Conservation (phyloP, 176 grass and related monocot species). For the Musa troglodytarum region DNA sequence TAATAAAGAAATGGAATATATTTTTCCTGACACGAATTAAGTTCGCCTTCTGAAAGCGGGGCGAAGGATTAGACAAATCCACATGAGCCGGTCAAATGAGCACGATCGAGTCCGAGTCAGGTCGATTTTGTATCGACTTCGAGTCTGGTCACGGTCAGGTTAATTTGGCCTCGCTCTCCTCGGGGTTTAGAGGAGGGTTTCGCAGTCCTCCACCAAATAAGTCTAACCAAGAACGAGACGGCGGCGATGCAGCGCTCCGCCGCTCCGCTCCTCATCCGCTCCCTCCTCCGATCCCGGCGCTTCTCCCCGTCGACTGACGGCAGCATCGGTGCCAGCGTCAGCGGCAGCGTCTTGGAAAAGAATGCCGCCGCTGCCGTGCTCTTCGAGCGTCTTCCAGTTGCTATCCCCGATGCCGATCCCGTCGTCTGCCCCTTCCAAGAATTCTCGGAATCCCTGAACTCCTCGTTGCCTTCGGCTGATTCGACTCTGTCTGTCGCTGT, state of each 20-base stretch:
- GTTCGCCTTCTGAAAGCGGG: too few species aligned
- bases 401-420: conserved; percentile 85
- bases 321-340: not conserved
- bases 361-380: conserved; percentile 60
- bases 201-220: not conserved
- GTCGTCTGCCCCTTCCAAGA: conserved; percentile 80
- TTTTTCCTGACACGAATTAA: too few species aligned
- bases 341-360: conserved; percentile 31
- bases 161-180: too few species aligned
- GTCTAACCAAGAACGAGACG: not conserved
- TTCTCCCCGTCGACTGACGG: conserved; percentile 28
- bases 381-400: conserved; percentile 84
- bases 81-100: too few species aligned
- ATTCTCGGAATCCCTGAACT: conserved; percentile 52
- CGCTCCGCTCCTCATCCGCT: too few species aligned
- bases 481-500: not conserved
- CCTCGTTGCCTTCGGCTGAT: not conserved
- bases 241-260: conserved; percentile 14
- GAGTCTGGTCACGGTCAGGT: too few species aligned
- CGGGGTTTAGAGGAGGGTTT: not conserved
- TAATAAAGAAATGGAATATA: too few species aligned
- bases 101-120: too few species aligned
- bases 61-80: too few species aligned
- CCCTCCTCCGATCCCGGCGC: conserved; percentile 14
- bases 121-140: too few species aligned